These are phyloP conservation scores for Rhynchosporium graminicola DNA, from an alignment of 2,329 filamentous ascomycete genomes.

Conservation along the genomic window DNA sequence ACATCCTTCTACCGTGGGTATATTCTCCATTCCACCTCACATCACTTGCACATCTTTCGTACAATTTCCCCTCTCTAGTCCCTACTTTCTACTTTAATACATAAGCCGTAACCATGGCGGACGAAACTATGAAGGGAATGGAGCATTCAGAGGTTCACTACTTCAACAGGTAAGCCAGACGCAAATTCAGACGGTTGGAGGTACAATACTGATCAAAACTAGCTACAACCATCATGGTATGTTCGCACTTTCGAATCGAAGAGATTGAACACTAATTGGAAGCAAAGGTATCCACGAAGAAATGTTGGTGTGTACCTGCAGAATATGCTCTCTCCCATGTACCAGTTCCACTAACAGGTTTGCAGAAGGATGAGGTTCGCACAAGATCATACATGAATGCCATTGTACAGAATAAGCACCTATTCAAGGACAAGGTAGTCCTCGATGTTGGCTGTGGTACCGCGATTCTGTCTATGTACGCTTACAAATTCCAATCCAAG, in stretches of 20 bases:
- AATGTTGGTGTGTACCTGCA: constrained; percentile 76
- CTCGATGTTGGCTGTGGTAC: constrained; percentile 98
- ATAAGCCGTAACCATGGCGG: constrained; percentile 45
- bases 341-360: constrained; percentile 24
- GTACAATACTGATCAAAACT: constrained; percentile 35
- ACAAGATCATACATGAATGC: constrained; percentile 96
- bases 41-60: constrained; percentile 14
- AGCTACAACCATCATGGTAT: constrained; percentile 98
- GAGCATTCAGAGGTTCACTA: constrained; percentile 87
- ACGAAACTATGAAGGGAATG: constrained; percentile 50
- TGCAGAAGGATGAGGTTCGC: constrained; percentile 95
- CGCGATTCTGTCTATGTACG: constrained; percentile 96
- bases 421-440: constrained; percentile 90
- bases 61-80: constrained; percentile 5
- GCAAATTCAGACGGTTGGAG: not conserved
- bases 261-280: constrained; percentile 40
- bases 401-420: constrained; percentile 94
- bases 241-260: constrained; percentile 36
- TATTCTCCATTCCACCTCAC: not conserved
- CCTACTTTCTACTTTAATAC: constrained; percentile 2
- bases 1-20: not conserved
- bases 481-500: constrained; percentile 32
- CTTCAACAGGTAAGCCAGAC: constrained; percentile 80
- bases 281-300: constrained; percentile 87
- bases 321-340: constrained; percentile 23